Evolutionary conservation across 2,329 filamentous ascomycete species (phyloP), one percentile per base, ranked within the genome.

Genomic region (Calcarisporium arbuscula): DNA sequence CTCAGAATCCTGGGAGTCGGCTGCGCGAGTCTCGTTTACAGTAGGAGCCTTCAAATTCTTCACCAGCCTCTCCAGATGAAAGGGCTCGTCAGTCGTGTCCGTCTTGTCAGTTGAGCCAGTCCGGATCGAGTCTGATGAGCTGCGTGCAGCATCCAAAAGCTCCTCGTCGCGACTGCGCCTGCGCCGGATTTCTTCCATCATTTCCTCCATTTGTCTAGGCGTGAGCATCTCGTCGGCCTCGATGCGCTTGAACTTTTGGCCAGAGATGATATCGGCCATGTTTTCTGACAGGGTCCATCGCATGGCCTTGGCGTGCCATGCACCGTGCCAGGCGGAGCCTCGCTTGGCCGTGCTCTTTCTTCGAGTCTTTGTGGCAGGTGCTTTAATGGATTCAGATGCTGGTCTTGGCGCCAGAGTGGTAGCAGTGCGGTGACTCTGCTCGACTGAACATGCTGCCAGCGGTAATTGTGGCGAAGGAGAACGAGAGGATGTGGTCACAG

Each of bases 171-270:
- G 30, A 20, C n/a, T 42, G 40, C 3, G 45, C 47, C 26, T 50
- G 44, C 35, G 57, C 52, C 19, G 55, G 48, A 16, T 43, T 63
- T 48, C 53, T 57, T n/a, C n/a, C 31, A 59, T 65, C 16, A 68
- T 61, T 32, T 63, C 59, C 43, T 72, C 64, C 17, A 77, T 56
- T 23, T 67, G 65, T 21, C 65, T 62, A 14, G 72, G 67, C 9
- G 73, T 71, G 10, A 78, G 53, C 60, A 77, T 74, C 54, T 80
- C 75, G 33, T 77, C 71, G 0, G 66, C 74, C 41, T 80, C 73
- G 34, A 72, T 62, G 30, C 65, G 65, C 41, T 64, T 64, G 49
- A 80, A 77, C 29, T 72, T 60, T 28, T 69, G 70, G 14, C 68
- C 67, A 27, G 61, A 70, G 39, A 80, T 65, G 9, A 77, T 58